A percentile compares a stretch with the other conserved stretches of the same genome.
These are phyloP conservation scores for Solanum tarapatanum DNA, from an alignment of 257 asterid species.

Conservation along the genomic window DNA sequence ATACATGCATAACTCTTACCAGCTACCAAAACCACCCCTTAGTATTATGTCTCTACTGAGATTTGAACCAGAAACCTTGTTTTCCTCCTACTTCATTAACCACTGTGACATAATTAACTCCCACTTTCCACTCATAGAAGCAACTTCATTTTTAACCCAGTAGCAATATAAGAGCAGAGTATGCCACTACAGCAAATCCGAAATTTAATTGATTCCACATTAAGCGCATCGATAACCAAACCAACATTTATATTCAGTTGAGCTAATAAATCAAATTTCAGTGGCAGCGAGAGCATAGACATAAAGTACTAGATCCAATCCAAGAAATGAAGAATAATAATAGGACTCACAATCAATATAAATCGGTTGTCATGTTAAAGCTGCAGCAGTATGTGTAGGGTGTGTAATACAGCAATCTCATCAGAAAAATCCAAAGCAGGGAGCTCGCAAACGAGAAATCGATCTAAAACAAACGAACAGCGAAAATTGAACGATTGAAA, in stretches of 20 bases:
- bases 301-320: neutral
- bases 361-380: neutral
- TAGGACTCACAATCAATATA: neutral
- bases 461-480: neutral
- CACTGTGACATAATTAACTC: neutral
- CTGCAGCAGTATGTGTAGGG: neutral
- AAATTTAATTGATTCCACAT: neutral
- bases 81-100: neutral
- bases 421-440: neutral
- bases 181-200: neutral
- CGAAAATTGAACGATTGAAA: neutral
- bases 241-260: neutral
- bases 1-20: neutral
- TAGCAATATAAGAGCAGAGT: neutral
- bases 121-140: neutral
- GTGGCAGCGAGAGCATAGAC: neutral
- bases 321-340: neutral
- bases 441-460: neutral
- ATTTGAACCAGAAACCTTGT: neutral
- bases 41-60: neutral
- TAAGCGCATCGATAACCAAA: neutral
- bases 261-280: neutral
- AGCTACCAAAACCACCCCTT: neutral
- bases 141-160: neutral
- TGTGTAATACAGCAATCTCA: neutral